Percentiles rank a stretch among this genome's conserved stretches.
Evolutionary conservation across 495 filamentous ascomycete genomes (phyloP).

Genomic region (Podospora pseudopauciseta): DNA sequence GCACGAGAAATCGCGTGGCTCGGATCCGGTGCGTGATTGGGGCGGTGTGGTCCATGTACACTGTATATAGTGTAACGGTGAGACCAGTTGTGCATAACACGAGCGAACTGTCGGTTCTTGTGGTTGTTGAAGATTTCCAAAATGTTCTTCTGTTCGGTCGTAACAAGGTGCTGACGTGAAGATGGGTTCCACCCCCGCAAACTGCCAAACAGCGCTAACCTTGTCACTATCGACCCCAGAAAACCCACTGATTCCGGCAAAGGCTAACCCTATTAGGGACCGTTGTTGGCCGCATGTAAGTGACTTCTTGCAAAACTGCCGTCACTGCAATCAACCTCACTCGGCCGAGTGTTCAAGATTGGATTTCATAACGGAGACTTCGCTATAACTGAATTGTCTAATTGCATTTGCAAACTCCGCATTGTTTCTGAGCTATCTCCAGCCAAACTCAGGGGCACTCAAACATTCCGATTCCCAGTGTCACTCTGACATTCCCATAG

Average conservation of each 20-base stretch:
- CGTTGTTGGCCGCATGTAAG: not conserved
- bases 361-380: not conserved
- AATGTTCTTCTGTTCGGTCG: not conserved
- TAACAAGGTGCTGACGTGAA: not conserved
- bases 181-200: not conserved
- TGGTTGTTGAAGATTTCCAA: not conserved
- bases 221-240: not conserved
- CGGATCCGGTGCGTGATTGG: not conserved
- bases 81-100: not conserved
- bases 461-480: not conserved
- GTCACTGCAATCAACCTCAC: not conserved
- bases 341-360: not conserved
- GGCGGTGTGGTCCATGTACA: not conserved
- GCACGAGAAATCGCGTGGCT: not conserved
- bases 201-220: not conserved
- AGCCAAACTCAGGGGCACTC: not conserved
- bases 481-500: not conserved
- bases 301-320: not conserved
- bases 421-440: not conserved
- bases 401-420: not conserved
- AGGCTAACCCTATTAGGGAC: not conserved
- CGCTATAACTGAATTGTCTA: not conserved
- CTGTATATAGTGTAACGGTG: not conserved
- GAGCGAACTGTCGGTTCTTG: conserved; percentile 1
- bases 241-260: not conserved